Evolutionary conservation across 1,284 basidiomycete species (phyloP).

Genomic region (Papiliotrema nemorosa): DNA sequence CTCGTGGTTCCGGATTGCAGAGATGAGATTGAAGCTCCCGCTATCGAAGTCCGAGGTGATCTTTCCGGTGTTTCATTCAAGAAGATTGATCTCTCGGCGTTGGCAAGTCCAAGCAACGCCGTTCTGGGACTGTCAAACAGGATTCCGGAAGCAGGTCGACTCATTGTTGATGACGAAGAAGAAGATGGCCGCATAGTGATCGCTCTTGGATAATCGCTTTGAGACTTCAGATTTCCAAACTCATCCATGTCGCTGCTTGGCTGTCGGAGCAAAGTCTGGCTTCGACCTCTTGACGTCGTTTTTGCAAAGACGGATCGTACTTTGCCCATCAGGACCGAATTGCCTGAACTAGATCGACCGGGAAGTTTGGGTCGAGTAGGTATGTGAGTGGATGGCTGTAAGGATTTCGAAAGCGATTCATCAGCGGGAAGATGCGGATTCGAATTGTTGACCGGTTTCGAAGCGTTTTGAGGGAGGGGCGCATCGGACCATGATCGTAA

Average conservation of each 20-base stretch:
- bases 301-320: conserved; percentile 39
- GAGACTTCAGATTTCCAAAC: conserved; percentile 18
- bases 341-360: conserved; percentile 35
- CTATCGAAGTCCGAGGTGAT: conserved; percentile 33
- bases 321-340: conserved; percentile 36
- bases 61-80: conserved; percentile 19
- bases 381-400: conserved; percentile 13
- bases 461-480: conserved; percentile 12
- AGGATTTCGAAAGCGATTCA: conserved; percentile 5
- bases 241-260: conserved; percentile 28
- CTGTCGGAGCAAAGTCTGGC: conserved; percentile 5
- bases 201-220: background rate
- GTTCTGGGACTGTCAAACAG: conserved; percentile 10
- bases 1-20: conserved; percentile 8
- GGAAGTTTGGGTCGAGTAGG: conserved; percentile 28
- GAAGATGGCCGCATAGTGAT: conserved; percentile 24
- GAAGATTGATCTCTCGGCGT: conserved; percentile 16
- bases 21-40: conserved; percentile 17
- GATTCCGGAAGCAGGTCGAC: conserved; percentile 10
- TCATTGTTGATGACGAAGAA: conserved; percentile 24
- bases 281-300: conserved; percentile 17
- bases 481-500: conserved; percentile 36
- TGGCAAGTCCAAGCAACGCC: conserved; percentile 17
- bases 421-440: conserved; percentile 2
- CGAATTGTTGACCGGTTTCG: conserved; percentile 3